A percentile compares a stretch with the other conserved stretches of the same genome.
Conservation (phyloP, 495 filamentous ascomycete species). For the Pyronema omphalodes region DNA sequence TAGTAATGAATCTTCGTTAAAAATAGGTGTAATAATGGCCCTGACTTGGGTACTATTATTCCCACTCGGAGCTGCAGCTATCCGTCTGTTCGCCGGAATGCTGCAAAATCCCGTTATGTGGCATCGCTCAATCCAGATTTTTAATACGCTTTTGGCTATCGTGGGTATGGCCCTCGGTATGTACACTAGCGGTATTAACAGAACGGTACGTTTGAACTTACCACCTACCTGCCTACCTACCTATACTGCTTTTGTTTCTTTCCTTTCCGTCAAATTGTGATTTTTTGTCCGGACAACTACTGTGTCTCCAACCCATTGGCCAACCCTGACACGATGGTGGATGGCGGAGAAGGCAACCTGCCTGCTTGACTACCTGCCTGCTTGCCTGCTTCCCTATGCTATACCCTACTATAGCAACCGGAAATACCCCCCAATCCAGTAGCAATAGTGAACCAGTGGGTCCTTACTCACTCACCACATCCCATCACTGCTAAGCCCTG, state of each 20-base stretch:
- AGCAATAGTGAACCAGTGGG: too few species aligned
- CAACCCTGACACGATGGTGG: too few species aligned
- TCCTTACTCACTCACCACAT: too few species aligned
- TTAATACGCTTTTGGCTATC: conserved; percentile 38
- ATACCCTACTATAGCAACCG: too few species aligned
- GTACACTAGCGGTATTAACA: conserved; percentile 27
- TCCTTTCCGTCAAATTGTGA: too few species aligned
- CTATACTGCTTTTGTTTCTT: background rate
- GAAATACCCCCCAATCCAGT: too few species aligned
- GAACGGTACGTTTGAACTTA: conserved; percentile 15
- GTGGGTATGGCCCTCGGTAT: conserved; percentile 46
- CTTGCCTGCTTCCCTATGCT: too few species aligned
- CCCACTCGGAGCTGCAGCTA: conserved; percentile 37
- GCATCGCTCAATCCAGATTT: conserved; percentile 40
- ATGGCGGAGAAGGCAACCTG: too few species aligned
- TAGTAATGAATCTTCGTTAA: background rate
- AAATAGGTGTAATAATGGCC: conserved; percentile 35
- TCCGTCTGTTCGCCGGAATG: conserved; percentile 34
- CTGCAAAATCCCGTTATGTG: conserved; percentile 25
- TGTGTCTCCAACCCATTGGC: too few species aligned
- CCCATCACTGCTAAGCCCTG: too few species aligned
- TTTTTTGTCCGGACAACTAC: too few species aligned
- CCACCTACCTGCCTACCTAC: background rate
- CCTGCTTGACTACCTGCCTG: too few species aligned
- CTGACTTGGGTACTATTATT: conserved; percentile 38